These are phyloP conservation scores for Leccinellum rugosiceps DNA, from an alignment of 768 basidiomycete species.

Conservation along the genomic window DNA sequence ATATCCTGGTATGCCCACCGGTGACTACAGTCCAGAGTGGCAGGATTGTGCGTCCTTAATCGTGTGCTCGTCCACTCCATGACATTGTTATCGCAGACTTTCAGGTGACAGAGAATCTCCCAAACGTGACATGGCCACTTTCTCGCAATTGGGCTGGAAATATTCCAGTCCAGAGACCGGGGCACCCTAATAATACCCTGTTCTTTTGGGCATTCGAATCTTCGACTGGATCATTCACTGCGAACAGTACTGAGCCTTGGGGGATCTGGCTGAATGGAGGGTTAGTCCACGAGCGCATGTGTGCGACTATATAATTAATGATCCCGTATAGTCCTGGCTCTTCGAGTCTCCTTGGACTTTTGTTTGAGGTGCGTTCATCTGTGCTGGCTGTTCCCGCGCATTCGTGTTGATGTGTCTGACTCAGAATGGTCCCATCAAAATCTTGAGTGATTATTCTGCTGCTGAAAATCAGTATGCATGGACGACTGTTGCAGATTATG, in stretches of 20 bases:
- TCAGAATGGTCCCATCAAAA: constrained; percentile 65
- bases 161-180: too few relatives aligned
- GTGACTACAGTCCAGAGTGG: constrained; percentile 54
- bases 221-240: too few relatives aligned
- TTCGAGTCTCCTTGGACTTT: constrained; percentile 59
- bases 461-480: constrained; percentile 27
- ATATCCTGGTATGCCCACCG: constrained; percentile 41
- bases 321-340: constrained; percentile 51
- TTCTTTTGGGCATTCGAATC: too few relatives aligned
- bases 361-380: constrained; percentile 49
- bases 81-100: constrained; percentile 42
- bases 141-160: too few relatives aligned
- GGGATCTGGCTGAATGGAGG: too few relatives aligned
- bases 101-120: constrained; percentile 49
- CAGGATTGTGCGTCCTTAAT: constrained; percentile 47
- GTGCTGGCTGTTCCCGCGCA: neutral
- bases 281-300: constrained; percentile 31
- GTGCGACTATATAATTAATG: neutral
- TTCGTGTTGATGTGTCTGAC: neutral
- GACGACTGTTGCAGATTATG: too few relatives aligned
- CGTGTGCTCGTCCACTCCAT: neutral
- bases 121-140: constrained; percentile 55
- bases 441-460: constrained; percentile 47
- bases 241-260: too few relatives aligned
- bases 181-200: too few relatives aligned